These are phyloP conservation scores for Lithocarpus polystachyus DNA, from an alignment of 306 rosid genomes.

Conservation along the genomic window DNA sequence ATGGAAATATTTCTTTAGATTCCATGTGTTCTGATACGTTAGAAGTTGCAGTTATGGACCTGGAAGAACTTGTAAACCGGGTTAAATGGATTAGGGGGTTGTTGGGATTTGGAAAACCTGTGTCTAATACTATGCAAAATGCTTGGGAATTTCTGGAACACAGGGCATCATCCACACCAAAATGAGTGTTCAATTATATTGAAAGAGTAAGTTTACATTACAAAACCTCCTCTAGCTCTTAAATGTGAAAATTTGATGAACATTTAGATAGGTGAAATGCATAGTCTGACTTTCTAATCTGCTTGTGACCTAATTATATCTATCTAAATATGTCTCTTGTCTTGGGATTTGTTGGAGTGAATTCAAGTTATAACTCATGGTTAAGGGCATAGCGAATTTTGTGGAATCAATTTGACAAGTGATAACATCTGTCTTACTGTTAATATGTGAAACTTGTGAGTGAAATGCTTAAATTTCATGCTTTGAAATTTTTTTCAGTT, in stretches of 20 bases:
- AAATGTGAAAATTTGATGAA: neutral
- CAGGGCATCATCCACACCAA: conserved; percentile 27
- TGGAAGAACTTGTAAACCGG: conserved; percentile 73
- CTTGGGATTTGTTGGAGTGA: neutral
- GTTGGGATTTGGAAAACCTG: conserved; percentile 44
- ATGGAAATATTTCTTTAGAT: conserved; percentile 35
- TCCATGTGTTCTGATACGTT: conserved; percentile 40
- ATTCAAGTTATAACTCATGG: neutral
- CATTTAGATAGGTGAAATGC: too few species aligned
- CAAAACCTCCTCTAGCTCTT: neutral
- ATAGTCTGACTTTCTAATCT: neutral
- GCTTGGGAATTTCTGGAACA: conserved; percentile 56
- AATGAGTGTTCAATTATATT: conserved; percentile 13
- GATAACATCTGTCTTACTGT: neutral
- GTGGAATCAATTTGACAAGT: too few species aligned
- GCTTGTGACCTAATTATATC: neutral
- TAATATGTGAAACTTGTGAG: neutral
- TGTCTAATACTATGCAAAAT: conserved; percentile 27
- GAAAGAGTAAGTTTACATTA: conserved; percentile 12
- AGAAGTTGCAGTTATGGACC: conserved; percentile 63
- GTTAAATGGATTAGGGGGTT: conserved; percentile 65
- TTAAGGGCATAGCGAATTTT: too few species aligned
- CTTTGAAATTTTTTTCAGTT: neutral
- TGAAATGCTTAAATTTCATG: neutral
- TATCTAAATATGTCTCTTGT: neutral